These are phyloP conservation scores for Candida caryicola DNA, from an alignment of 805 yeast species.

Conservation along the genomic window DNA sequence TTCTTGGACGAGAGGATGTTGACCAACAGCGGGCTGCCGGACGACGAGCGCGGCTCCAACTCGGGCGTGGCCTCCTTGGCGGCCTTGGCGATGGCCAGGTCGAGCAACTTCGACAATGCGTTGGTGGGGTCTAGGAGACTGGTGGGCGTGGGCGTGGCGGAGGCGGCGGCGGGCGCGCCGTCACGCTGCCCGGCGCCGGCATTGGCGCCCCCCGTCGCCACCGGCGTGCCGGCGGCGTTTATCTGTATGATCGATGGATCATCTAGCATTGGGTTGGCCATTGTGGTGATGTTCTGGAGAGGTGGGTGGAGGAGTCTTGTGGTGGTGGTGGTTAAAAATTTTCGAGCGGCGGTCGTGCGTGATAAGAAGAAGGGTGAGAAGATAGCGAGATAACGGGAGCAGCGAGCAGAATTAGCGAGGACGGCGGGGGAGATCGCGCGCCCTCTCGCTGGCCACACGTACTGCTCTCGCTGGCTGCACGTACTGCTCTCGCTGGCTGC, in stretches of 20 bases:
- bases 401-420: too few species aligned
- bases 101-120: constrained; percentile 41
- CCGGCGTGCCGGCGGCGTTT: constrained; percentile 6
- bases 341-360: neutral
- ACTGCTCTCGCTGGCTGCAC: too few species aligned
- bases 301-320: neutral
- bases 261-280: constrained; percentile 21
- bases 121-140: constrained; percentile 28
- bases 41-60: constrained; percentile 15
- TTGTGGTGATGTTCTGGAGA: neutral
- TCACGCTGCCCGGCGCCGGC: neutral
- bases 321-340: neutral
- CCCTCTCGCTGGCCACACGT: too few species aligned
- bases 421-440: too few species aligned
- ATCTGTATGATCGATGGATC: constrained; percentile 32
- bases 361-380: too few species aligned
- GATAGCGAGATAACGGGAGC: too few species aligned
- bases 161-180: constrained; percentile 1
- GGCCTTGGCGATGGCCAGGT: constrained; percentile 47
- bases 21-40: constrained; percentile 8
- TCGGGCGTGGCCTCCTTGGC: constrained; percentile 45
- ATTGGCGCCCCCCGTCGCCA: neutral
- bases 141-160: constrained; percentile 6
- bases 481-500: too few species aligned
- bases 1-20: constrained; percentile 5